Evolutionary conservation across 1,284 basidiomycete species (phyloP).

Genomic region (Austroboletus rostrupii): DNA sequence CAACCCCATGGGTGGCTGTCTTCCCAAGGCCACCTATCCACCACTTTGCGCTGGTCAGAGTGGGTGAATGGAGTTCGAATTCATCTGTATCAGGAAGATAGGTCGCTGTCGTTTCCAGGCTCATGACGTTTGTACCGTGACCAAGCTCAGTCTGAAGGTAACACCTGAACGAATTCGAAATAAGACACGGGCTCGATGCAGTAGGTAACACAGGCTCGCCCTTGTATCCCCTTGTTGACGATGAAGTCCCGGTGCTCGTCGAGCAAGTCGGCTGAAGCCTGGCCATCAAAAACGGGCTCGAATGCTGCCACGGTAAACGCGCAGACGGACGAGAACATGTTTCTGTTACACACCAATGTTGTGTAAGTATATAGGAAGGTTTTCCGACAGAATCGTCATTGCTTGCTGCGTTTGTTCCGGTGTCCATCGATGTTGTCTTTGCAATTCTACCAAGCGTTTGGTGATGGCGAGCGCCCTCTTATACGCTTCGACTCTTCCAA

Average conservation of each 20-base stretch:
- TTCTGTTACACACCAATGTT: slow-evolving; percentile 43
- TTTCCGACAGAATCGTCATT: slow-evolving; percentile 47
- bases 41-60: slow-evolving; percentile 78
- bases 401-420: slow-evolving; percentile 44
- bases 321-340: background rate
- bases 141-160: slow-evolving; percentile 75
- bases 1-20: slow-evolving; percentile 74
- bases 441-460: slow-evolving; percentile 55
- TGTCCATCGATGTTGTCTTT: slow-evolving; percentile 51
- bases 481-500: slow-evolving; percentile 24
- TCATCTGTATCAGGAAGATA: slow-evolving; percentile 65
- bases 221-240: slow-evolving; percentile 56
- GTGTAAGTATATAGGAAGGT: slow-evolving; percentile 52
- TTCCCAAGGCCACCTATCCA: slow-evolving; percentile 76
- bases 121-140: slow-evolving; percentile 70
- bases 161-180: slow-evolving; percentile 32
- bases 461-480: slow-evolving; percentile 37
- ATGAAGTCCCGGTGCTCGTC: slow-evolving; percentile 49
- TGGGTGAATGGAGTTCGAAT: slow-evolving; percentile 77
- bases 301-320: slow-evolving; percentile 44
- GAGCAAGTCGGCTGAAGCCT: slow-evolving; percentile 50
- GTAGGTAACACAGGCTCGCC: slow-evolving; percentile 28
- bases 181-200: background rate
- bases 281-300: slow-evolving; percentile 60
- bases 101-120: slow-evolving; percentile 76